Evolutionary conservation across 352 stramenopile genomes (phyloP).

Genomic region (Aphanomyces cochlioides): DNA sequence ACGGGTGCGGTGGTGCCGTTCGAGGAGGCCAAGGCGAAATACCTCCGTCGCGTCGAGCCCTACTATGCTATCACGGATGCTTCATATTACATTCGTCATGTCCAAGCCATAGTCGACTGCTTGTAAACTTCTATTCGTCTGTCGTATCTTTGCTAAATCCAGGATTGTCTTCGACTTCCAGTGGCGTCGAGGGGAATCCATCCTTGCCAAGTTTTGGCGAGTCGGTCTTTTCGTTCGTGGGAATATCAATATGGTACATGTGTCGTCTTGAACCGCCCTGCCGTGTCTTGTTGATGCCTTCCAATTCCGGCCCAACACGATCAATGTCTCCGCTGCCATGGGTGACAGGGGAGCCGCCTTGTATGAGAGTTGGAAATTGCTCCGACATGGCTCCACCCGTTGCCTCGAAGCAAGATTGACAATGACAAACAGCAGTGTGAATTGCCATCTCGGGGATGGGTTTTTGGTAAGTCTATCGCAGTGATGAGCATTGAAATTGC

Average conservation of each 20-base stretch:
- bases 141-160: not conserved
- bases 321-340: constrained; percentile 19
- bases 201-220: not conserved
- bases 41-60: constrained; percentile 70
- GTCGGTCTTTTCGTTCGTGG: constrained; percentile 7
- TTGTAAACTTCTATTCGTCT: not conserved
- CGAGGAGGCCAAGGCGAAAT: constrained; percentile 45
- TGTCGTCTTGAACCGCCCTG: not conserved
- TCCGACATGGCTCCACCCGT: constrained; percentile 62
- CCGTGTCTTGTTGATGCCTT: constrained; percentile 13
- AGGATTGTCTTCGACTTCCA: constrained; percentile 25
- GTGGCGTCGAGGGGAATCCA: constrained; percentile 24
- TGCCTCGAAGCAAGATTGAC: constrained; percentile 63
- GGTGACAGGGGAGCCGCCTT: not conserved
- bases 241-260: constrained; percentile 9
- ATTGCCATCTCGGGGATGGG: constrained; percentile 77
- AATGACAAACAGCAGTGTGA: constrained; percentile 75
- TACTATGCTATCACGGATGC: constrained; percentile 74
- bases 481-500: not conserved
- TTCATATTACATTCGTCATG: constrained; percentile 59
- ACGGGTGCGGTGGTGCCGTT: constrained; percentile 57
- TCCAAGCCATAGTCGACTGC: constrained; percentile 12
- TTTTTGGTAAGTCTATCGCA: constrained; percentile 37
- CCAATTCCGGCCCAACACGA: constrained; percentile 16
- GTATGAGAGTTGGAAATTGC: constrained; percentile 12